These are phyloP conservation scores for Pisolithus tinctorius DNA, from an alignment of 768 basidiomycete species.

Conservation along the genomic window DNA sequence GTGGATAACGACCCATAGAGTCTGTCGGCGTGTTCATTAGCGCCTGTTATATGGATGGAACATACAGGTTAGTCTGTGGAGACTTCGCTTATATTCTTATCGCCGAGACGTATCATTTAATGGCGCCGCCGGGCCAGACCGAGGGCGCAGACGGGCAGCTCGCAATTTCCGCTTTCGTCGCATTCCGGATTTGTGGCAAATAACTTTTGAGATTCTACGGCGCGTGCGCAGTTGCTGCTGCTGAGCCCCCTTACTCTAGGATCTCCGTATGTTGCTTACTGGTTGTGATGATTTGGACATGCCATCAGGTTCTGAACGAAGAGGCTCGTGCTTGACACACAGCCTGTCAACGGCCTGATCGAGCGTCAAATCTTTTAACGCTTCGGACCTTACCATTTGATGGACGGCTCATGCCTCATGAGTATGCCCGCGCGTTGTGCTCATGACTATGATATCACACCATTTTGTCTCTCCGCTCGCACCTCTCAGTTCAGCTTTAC, in stretches of 20 bases:
- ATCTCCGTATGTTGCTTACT: conserved; percentile 18
- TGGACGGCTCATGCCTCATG: conserved; percentile 14
- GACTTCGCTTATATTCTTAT: neutral
- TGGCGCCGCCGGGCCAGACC: neutral
- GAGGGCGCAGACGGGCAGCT: conserved; percentile 6
- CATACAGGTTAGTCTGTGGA: neutral
- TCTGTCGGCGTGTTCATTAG: conserved; percentile 7
- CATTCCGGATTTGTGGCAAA: conserved; percentile 5
- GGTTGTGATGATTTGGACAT: conserved; percentile 12
- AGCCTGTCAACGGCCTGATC: conserved; percentile 19
- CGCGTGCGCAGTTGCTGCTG: conserved; percentile 13
- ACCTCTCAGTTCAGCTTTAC: neutral
- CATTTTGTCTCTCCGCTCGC: neutral
- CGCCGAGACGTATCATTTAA: neutral
- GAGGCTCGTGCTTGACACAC: conserved; percentile 20
- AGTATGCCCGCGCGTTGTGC: conserved; percentile 3
- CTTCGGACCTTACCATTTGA: conserved; percentile 20
- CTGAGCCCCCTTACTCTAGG: conserved; percentile 27
- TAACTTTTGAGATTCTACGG: conserved; percentile 6
- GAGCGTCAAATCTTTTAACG: conserved; percentile 19
- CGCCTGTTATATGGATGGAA: conserved; percentile 2
- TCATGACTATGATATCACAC: neutral
- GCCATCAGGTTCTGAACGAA: conserved; percentile 7
- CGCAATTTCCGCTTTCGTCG: conserved; percentile 20
- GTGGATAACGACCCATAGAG: conserved; percentile 7